Evolutionary conservation across 208 protist species (phyloP).

Genomic region (Leishmania turanica): DNA sequence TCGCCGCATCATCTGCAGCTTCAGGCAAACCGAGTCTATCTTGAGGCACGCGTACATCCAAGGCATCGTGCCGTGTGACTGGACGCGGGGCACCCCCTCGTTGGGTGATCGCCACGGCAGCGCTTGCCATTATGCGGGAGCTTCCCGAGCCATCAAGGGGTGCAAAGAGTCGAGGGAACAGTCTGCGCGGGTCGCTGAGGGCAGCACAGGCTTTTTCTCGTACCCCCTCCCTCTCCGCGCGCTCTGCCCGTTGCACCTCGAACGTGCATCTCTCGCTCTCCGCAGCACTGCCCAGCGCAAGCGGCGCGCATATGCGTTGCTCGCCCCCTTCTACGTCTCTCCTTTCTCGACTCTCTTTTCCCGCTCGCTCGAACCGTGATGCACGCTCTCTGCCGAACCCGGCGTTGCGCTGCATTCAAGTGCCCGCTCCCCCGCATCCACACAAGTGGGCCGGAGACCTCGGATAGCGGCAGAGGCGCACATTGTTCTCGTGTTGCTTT

Average conservation of each 20-base stretch:
- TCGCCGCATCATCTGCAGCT: background rate
- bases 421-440: background rate
- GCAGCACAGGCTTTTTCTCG: background rate
- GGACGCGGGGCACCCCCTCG: background rate
- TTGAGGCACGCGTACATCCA: background rate
- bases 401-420: background rate
- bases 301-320: background rate
- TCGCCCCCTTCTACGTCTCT: background rate
- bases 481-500: background rate
- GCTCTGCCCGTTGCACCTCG: background rate
- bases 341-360: background rate
- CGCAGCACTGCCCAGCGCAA: background rate
- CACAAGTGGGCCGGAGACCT: background rate
- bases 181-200: background rate
- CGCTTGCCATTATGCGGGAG: background rate
- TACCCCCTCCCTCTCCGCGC: background rate
- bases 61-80: background rate
- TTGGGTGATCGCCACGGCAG: background rate
- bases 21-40: background rate
- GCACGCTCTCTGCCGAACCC: background rate
- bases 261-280: background rate
- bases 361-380: background rate
- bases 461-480: background rate
- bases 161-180: background rate
- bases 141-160: background rate